Evolutionary conservation across 306 rosid species (phyloP).

Genomic region (Quercus mongolica): DNA sequence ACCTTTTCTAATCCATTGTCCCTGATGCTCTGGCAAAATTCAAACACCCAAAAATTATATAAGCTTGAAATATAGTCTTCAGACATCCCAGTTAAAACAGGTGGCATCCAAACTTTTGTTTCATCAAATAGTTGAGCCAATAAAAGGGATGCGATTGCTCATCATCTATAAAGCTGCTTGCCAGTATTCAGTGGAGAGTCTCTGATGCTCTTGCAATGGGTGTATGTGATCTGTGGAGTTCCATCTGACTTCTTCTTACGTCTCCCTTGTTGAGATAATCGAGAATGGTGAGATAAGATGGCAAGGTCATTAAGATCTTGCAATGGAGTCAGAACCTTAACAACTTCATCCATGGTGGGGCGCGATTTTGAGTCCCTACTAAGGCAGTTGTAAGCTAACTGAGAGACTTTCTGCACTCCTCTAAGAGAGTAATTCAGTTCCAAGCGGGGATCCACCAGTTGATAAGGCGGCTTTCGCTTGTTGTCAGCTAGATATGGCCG

Average conservation of each 20-base stretch:
- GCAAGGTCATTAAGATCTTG: conserved; percentile 88
- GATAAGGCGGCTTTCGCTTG: conserved; percentile 51
- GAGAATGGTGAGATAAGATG: conserved; percentile 68
- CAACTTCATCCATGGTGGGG: conserved; percentile 91
- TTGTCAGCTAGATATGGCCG: conserved; percentile 84
- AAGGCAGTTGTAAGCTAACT: conserved; percentile 79
- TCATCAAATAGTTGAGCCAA: conserved; percentile 35
- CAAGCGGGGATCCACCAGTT: conserved; percentile 81
- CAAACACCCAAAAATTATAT: conserved; percentile 49
- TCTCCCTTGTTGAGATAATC: conserved; percentile 75
- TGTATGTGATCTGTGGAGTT: conserved; percentile 58
- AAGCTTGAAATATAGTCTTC: conserved; percentile 51
- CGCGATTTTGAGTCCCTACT: conserved; percentile 82
- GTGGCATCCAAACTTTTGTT: conserved; percentile 34
- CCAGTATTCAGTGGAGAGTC: conserved; percentile 73
- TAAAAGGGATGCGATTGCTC: conserved; percentile 23
- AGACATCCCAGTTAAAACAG: conserved; percentile 39
- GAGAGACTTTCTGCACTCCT: conserved; percentile 88
- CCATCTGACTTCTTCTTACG: conserved; percentile 78
- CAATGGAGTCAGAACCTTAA: conserved; percentile 69
- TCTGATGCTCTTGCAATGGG: conserved; percentile 71
- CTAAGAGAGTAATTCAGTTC: conserved; percentile 80
- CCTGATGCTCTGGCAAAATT: conserved; percentile 42
- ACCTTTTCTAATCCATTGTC: conserved; percentile 45
- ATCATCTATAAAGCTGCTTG: conserved; percentile 55